Percentiles rank a stretch among this genome's conserved stretches.
phyloP scores from a whole-genome alignment of 345 rosid genomes.

The Populus nigra region DNA sequence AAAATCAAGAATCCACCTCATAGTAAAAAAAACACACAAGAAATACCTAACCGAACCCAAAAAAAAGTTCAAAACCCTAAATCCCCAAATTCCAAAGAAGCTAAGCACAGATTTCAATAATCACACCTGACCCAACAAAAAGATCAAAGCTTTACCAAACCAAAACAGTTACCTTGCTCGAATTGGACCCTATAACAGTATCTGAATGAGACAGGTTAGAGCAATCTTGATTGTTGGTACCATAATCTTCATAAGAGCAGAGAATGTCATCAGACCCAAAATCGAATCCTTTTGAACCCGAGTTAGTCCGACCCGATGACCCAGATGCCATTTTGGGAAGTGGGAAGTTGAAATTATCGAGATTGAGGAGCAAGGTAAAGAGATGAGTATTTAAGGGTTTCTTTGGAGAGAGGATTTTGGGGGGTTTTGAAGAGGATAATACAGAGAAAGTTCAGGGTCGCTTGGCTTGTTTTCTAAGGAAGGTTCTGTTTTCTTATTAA shows the following conservation, averaged over 20 bases:
- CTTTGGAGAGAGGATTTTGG: neutral
- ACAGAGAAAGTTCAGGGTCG: neutral
- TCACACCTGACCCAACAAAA: neutral
- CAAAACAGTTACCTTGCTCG: conserved; percentile 35
- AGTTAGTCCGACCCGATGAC: conserved; percentile 61
- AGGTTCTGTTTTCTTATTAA: neutral
- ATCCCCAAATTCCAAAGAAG: neutral
- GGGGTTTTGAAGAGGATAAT: neutral
- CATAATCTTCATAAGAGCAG: conserved; percentile 87
- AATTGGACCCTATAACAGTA: conserved; percentile 42
- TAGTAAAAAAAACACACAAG: neutral
- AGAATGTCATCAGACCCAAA: conserved; percentile 95
- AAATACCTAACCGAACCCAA: neutral
- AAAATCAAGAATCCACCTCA: neutral
- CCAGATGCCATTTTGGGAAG: conserved; percentile 78
- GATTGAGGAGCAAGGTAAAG: neutral
- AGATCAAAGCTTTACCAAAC: neutral
- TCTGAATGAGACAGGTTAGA: conserved; percentile 68
- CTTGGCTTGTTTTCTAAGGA: neutral
- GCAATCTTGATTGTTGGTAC: conserved; percentile 62
- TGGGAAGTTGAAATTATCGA: neutral
- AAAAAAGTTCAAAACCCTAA: neutral
- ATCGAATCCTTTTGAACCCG: conserved; percentile 83
- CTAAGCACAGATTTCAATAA: neutral
- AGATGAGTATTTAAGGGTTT: neutral